These are phyloP conservation scores for Teunomyces pallodes DNA, from an alignment of 805 yeast species.

Conservation along the genomic window DNA sequence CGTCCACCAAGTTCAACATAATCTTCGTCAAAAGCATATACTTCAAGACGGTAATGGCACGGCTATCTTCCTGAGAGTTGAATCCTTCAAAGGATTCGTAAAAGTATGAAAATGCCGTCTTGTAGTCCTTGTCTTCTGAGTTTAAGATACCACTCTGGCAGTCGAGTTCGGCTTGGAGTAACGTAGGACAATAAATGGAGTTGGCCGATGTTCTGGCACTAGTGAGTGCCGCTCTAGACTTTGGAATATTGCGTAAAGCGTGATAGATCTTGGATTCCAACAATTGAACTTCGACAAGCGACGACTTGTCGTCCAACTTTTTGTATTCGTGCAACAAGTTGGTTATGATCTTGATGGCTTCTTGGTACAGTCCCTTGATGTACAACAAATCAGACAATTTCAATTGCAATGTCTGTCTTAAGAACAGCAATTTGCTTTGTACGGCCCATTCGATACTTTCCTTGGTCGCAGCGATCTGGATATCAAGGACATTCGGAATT, in stretches of 20 bases:
- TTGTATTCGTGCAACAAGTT: conserved; percentile 80
- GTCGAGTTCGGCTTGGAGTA: conserved; percentile 90
- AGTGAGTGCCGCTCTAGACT: conserved; percentile 87
- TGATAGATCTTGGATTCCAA: conserved; percentile 88
- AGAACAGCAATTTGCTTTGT: conserved; percentile 76
- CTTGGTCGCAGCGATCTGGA: conserved; percentile 69
- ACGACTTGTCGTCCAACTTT: conserved; percentile 91
- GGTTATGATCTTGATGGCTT: conserved; percentile 69
- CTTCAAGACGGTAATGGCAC: conserved; percentile 75
- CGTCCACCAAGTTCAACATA: conserved; percentile 86
- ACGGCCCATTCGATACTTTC: conserved; percentile 88
- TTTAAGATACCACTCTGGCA: conserved; percentile 92
- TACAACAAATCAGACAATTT: conserved; percentile 76
- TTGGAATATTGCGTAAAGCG: conserved; percentile 85
- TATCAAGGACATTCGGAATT: conserved; percentile 59
- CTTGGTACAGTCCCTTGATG: conserved; percentile 61
- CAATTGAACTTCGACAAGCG: conserved; percentile 91
- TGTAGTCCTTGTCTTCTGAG: conserved; percentile 95
- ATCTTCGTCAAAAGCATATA: conserved; percentile 91
- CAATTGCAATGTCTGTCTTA: conserved; percentile 84
- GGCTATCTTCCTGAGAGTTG: conserved; percentile 59
- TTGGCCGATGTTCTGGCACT: conserved; percentile 98
- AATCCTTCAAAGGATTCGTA: conserved; percentile 93
- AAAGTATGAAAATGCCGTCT: conserved; percentile 93
- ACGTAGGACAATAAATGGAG: conserved; percentile 92